Evolutionary conservation across 2,329 filamentous ascomycete species (phyloP).

Genomic region (Chrysoporthe austroafricana): DNA sequence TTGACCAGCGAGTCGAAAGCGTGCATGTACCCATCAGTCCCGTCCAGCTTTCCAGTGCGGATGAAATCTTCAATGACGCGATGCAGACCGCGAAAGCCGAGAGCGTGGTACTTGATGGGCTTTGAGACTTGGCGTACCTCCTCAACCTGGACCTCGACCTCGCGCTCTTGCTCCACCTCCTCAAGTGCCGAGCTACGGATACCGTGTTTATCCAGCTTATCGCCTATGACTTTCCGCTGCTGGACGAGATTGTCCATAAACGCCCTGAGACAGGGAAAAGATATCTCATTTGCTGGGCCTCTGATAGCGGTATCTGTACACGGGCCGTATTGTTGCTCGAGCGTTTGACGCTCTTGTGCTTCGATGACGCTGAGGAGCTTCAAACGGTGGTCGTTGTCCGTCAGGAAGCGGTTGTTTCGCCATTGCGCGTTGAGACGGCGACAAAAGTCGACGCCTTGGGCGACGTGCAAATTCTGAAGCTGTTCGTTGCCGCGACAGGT

Average conservation of each 20-base stretch:
- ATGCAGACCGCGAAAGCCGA: conserved; percentile 51
- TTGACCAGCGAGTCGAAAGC: conserved; percentile 46
- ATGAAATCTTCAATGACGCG: conserved; percentile 50
- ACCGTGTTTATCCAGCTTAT: conserved; percentile 41
- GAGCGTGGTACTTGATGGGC: conserved; percentile 43
- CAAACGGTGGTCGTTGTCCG: conserved; percentile 38
- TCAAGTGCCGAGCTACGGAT: conserved; percentile 56
- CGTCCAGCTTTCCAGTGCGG: conserved; percentile 46
- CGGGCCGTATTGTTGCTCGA: conserved; percentile 60
- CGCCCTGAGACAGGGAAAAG: conserved; percentile 29
- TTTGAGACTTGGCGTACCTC: conserved; percentile 58
- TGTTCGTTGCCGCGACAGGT: conserved; percentile 65
- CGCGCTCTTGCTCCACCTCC: conserved; percentile 63
- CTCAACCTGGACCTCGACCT: conserved; percentile 63
- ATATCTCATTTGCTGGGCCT: conserved; percentile 32
- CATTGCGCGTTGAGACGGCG: conserved; percentile 54
- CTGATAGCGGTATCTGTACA: conserved; percentile 25
- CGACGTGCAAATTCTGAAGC: conserved; percentile 59
- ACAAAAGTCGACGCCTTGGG: conserved; percentile 66
- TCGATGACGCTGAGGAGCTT: conserved; percentile 50
- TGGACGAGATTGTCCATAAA: conserved; percentile 40
- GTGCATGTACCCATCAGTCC: conserved; percentile 42
- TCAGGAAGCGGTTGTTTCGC: conserved; percentile 47
- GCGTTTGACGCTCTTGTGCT: conserved; percentile 58
- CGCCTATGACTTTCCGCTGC: conserved; percentile 37